Percentiles rank a stretch among this genome's conserved stretches.
These are phyloP conservation scores for Lunularia cruciata DNA, from an alignment of 225 moss, liverwort and hornwort species.

Conservation along the genomic window DNA sequence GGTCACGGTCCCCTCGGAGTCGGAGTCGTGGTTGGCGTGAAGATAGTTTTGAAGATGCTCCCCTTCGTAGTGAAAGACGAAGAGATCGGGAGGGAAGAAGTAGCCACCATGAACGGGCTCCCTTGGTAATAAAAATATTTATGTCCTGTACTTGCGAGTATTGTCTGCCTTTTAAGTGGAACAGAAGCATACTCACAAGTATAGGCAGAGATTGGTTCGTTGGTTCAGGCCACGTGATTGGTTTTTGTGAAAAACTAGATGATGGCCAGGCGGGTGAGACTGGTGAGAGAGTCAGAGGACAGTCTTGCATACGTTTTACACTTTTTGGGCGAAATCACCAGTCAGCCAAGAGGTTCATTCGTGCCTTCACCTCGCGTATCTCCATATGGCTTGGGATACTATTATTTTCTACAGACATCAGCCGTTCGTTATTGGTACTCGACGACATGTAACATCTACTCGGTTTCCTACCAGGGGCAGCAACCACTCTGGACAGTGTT, in stretches of 20 bases:
- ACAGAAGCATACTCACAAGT: conserved; percentile 32
- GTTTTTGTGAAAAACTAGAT: conserved; percentile 22
- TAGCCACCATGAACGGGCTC: conserved; percentile 63
- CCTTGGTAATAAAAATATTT: conserved; percentile 56
- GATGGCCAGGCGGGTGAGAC: conserved; percentile 22
- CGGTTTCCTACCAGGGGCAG: conserved; percentile 23
- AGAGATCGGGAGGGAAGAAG: conserved; percentile 70
- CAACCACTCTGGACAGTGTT: conserved; percentile 33
- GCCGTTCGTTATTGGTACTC: conserved; percentile 32
- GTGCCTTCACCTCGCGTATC: conserved; percentile 20
- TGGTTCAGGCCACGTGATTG: conserved; percentile 30
- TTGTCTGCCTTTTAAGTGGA: conserved; percentile 33
- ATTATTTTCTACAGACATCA: conserved; percentile 17
- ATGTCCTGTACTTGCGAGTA: conserved; percentile 28
- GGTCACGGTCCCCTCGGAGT: conserved; percentile 80
- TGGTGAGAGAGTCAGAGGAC: conserved; percentile 25
- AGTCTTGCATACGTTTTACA: conserved; percentile 26
- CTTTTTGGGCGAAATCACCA: conserved; percentile 23
- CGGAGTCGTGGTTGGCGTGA: conserved; percentile 90
- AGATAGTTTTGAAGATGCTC: conserved; percentile 70
- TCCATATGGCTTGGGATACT: conserved; percentile 17
- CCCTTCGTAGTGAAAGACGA: conserved; percentile 69
- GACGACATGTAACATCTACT: conserved; percentile 24
- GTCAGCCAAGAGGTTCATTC: conserved; percentile 21
- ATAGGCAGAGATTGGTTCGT: conserved; percentile 31